phyloP scores from a whole-genome alignment of 1,284 basidiomycete species.

The Malassezia dermatis region DNA sequence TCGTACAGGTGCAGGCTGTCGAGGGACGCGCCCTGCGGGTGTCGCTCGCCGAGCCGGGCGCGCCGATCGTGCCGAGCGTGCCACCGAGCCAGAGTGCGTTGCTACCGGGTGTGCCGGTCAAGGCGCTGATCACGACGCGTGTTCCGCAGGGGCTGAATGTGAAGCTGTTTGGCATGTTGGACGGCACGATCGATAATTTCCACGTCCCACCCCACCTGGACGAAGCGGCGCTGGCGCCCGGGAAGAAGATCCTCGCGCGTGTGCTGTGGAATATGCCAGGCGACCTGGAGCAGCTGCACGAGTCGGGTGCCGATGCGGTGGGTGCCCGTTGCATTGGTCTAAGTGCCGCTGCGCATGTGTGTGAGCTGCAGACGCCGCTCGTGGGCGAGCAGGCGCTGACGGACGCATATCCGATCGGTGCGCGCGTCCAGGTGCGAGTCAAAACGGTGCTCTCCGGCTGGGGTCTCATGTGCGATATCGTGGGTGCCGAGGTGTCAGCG shows the following conservation, averaged over 20 bases:
- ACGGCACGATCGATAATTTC: conserved; percentile 75
- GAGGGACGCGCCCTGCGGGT: conserved; percentile 43
- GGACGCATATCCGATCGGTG: conserved; percentile 35
- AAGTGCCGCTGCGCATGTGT: conserved; percentile 32
- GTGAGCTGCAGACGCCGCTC: conserved; percentile 25
- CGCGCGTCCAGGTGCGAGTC: conserved; percentile 27
- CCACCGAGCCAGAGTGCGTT: conserved; percentile 60
- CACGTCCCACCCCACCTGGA: conserved; percentile 56
- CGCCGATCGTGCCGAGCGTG: conserved; percentile 21
- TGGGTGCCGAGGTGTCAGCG: conserved; percentile 23
- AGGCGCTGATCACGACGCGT: conserved; percentile 71
- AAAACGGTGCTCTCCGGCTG: conserved; percentile 32
- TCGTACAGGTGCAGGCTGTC: conserved; percentile 41
- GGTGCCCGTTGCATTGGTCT: conserved; percentile 39
- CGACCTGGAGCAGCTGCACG: conserved; percentile 9
- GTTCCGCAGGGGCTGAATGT: conserved; percentile 70
- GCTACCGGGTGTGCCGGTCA: conserved; percentile 76
- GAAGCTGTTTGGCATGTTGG: conserved; percentile 84
- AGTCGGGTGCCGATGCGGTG: conserved; percentile 18
- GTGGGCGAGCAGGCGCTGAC: conserved; percentile 22
- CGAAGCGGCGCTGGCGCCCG: conserved; percentile 20
- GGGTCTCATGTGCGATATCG: conserved; percentile 35
- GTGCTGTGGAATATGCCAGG: conserved; percentile 59
- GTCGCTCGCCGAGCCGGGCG: conserved; percentile 34
- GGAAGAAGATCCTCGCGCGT: conserved; percentile 61